Evolutionary conservation across 2,329 filamentous ascomycete genomes (phyloP), one percentile per base, ranked within the genome.

Genomic region (Colletotrichum sansevieriae): DNA sequence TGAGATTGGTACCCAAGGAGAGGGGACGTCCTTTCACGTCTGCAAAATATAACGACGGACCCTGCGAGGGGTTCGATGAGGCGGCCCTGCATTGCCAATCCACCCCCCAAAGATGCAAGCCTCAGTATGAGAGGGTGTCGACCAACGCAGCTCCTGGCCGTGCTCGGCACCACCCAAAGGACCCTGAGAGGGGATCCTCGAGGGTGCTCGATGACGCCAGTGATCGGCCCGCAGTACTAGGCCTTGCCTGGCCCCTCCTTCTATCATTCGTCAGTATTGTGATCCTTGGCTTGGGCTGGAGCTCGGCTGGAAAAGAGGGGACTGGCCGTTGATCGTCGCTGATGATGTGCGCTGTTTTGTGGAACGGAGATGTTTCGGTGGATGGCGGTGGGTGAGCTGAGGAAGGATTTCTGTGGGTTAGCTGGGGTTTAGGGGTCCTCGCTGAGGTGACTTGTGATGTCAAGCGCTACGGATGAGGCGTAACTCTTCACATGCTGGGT

Each of bases 211-310:
- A 61, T 68, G 66, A 68, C 62, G 62, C 62, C 62, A 68, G 65
- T 4, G 62, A 65, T 68, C 62, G 43, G 49, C 65, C 55, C 35
- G 62, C 37, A 60, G 62, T 46, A 37, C 62, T 65, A 46, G 66
- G 43, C 54, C 49, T 11, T 20, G 25, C 25, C n/a, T 41, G 9
- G 15, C 4, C 22, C 41, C 41, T 25, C 25, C 41, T 1, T 3
- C n/a, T 47, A 29, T 9, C 13, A 20, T 51, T 55, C 46, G 54
- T 49, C 5, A 11, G 3, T 18, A 15, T 9, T 67, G 51, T 11
- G 25, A 18, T 52, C 25, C 29, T 52, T 1, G 46, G 25, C 15
- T 29, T 37, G 22, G 25, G 3, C 20, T 46, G 37, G n/a, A 18
- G 1, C 22, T 9, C 12, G 15, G 18, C 25, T 33, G 22, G 1